A percentile compares a stretch with the other conserved stretches of the same genome.
These are phyloP conservation scores for Scedosporium apiospermum DNA, from an alignment of 2,329 filamentous ascomycete genomes.

Conservation along the genomic window DNA sequence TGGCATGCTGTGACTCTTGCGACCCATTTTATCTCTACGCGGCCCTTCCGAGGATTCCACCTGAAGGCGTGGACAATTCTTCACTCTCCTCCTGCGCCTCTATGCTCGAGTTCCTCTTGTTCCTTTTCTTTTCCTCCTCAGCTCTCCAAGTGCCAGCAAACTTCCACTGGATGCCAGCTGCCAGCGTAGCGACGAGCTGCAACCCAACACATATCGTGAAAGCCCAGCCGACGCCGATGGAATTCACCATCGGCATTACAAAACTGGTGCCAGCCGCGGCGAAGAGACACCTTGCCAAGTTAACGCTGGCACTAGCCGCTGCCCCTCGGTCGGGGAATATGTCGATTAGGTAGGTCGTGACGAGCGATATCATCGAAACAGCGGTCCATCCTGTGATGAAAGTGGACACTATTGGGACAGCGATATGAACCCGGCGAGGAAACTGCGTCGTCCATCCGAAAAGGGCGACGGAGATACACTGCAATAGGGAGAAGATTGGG, in stretches of 20 bases:
- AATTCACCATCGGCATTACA: conserved; percentile 37
- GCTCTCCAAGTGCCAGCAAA: conserved; percentile 27
- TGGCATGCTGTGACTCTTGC: too few species aligned
- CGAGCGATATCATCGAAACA: conserved; percentile 35
- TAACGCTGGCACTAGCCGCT: conserved; percentile 41
- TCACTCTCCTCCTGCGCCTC: too few species aligned
- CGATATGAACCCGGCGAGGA: conserved; percentile 30
- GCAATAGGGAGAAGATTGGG: conserved; percentile 31
- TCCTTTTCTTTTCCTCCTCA: conserved; percentile 7
- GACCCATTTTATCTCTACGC: too few species aligned
- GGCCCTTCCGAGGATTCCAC: too few species aligned
- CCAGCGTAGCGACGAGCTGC: conserved; percentile 34
- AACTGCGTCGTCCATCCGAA: conserved; percentile 46
- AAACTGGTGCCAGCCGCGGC: conserved; percentile 41
- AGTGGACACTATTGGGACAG: conserved; percentile 37
- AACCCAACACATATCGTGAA: conserved; percentile 35
- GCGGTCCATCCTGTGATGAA: conserved; percentile 44
- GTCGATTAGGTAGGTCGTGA: conserved; percentile 45
- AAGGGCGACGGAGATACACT: conserved; percentile 34
- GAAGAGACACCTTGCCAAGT: conserved; percentile 41
- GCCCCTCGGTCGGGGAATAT: conserved; percentile 39
- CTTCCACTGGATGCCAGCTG: conserved; percentile 33
- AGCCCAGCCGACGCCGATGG: conserved; percentile 32
- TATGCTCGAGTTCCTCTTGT: too few species aligned
- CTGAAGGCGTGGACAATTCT: too few species aligned